phyloP scores from a whole-genome alignment of 192 early-diverging fungal genomes.

The Ramicandelaber brevisporus region DNA sequence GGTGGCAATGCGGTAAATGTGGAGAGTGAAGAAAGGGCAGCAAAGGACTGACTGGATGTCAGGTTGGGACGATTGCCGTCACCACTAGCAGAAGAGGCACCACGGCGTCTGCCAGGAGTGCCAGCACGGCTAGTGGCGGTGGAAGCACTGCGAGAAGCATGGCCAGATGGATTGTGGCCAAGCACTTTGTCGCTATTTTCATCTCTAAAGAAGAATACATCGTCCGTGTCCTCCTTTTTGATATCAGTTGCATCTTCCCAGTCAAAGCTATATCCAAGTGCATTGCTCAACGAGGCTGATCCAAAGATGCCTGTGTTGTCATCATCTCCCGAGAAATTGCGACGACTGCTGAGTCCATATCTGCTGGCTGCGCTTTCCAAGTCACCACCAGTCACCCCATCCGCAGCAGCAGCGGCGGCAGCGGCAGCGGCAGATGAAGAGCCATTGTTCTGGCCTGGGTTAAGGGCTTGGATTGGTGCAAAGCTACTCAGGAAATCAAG shows the following conservation, averaged over 20 bases:
- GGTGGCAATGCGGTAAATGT: not conserved
- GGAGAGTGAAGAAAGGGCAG: not conserved
- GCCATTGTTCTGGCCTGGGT: no score
- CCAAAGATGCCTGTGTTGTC: not conserved
- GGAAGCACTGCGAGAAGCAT: not conserved
- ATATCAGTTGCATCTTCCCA: slow-evolving; percentile 1
- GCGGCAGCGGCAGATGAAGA: no score
- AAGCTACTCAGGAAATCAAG: slow-evolving; percentile 13
- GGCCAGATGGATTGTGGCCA: not conserved
- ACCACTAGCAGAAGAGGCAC: not conserved
- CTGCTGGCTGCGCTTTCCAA: not conserved
- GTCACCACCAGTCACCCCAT: not conserved
- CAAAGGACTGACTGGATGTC: not conserved
- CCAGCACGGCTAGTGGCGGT: not conserved
- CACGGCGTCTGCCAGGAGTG: not conserved
- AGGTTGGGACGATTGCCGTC: not conserved
- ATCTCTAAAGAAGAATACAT: slow-evolving; percentile 3
- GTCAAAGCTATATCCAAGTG: slow-evolving; percentile 1
- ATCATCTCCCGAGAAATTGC: slow-evolving; percentile 1
- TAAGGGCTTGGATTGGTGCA: no score
- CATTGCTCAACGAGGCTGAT: not conserved
- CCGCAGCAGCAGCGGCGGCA: not conserved
- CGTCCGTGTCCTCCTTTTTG: slow-evolving; percentile 1
- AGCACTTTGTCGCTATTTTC: not conserved
- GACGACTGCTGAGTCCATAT: not conserved